These are phyloP conservation scores for Arthrobotrys iridis DNA, from an alignment of 2,329 filamentous ascomycete genomes.

Conservation along the genomic window DNA sequence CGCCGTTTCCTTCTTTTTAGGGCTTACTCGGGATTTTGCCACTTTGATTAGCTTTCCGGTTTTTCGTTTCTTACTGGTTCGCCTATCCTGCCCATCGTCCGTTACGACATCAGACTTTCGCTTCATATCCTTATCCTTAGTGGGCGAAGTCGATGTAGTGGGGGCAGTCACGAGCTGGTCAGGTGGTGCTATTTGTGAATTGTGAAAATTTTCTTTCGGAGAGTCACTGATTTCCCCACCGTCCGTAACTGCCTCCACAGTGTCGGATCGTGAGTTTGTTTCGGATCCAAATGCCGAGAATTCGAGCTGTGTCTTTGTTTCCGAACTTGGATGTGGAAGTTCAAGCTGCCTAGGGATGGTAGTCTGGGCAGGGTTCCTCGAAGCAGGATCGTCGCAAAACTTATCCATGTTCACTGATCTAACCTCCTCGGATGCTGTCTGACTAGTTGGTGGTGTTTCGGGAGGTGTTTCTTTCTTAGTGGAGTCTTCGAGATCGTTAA, in stretches of 20 bases:
- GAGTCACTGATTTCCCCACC: not conserved
- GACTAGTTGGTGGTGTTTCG: not conserved
- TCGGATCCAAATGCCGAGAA: not conserved
- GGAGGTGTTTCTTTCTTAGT: not conserved
- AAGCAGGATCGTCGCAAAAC: not conserved
- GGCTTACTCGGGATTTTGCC: not conserved
- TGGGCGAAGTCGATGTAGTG: slow-evolving; percentile 15
- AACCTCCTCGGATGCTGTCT: not conserved
- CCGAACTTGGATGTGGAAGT: not conserved
- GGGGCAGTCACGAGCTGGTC: not conserved
- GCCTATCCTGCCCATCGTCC: slow-evolving; percentile 7
- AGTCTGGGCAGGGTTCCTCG: not conserved
- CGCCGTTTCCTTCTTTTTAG: not conserved
- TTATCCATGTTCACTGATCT: no score
- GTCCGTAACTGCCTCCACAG: not conserved
- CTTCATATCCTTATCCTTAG: slow-evolving; percentile 46
- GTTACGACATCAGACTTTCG: slow-evolving; percentile 43
- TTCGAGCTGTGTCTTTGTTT: not conserved
- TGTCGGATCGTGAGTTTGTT: not conserved
- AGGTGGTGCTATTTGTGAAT: not conserved
- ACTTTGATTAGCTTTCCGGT: not conserved
- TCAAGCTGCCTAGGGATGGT: not conserved
- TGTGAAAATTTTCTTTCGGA: not conserved
- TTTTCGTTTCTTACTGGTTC: slow-evolving; percentile 38
- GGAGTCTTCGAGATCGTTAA: not conserved